Conservation (phyloP, 2,329 filamentous ascomycete genomes). For the Phyllosticta citriasiana region DNA sequence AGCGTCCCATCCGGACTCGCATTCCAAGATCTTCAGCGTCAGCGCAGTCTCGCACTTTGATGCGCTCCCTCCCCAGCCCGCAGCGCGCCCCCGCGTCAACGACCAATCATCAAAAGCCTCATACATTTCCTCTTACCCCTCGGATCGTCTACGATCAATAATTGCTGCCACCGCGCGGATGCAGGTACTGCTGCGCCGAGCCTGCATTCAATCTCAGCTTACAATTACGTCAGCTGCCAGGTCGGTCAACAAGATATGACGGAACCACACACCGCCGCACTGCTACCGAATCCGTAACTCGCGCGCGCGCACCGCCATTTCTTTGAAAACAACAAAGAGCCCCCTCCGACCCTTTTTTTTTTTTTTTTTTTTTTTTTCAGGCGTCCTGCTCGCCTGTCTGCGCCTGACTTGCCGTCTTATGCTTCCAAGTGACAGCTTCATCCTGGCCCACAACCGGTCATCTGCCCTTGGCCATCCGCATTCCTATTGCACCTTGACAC, state of each 20-base stretch:
- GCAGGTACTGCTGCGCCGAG: neutral
- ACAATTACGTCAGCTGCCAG: neutral
- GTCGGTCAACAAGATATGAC: neutral
- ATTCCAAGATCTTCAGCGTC: neutral
- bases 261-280: neutral
- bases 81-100: neutral
- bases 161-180: neutral
- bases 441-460: neutral
- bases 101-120: neutral
- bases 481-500: neutral
- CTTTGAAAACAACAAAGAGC: too few relatives aligned
- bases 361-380: neutral
- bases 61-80: neutral
- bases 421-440: neutral
- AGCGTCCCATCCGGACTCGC: neutral
- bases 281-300: neutral
- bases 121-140: neutral
- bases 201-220: neutral
- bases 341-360: neutral
- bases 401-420: neutral
- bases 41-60: neutral
- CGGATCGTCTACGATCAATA: neutral
- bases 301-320: neutral
- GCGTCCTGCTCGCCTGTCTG: neutral
- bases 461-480: neutral